Conservation (phyloP, 192 early-diverging fungal genomes). For the Chytriomyces sp. region DNA sequence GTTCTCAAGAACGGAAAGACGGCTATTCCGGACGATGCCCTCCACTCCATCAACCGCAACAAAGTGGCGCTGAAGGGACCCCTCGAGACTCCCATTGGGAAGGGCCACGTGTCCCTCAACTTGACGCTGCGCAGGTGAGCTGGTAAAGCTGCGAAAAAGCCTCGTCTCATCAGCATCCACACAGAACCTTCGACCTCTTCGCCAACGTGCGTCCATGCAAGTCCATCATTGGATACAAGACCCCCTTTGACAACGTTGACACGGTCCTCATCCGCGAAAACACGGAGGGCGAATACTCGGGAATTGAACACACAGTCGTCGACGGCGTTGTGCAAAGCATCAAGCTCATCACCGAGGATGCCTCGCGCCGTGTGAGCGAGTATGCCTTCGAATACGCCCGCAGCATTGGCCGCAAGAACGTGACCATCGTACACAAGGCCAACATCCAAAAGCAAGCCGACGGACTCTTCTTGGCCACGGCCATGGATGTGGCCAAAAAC, state of each 20-base stretch:
- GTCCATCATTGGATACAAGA: constrained; percentile 93
- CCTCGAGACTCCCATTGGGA: constrained; percentile 96
- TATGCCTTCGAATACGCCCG: constrained; percentile 96
- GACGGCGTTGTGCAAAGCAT: constrained; percentile 98
- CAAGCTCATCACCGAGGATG: constrained; percentile 97
- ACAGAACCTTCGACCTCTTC: constrained; percentile 96
- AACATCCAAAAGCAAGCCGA: constrained; percentile 85
- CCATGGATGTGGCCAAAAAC: constrained; percentile 86
- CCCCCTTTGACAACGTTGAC: constrained; percentile 94
- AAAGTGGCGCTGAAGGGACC: constrained; percentile 98
- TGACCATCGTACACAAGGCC: constrained; percentile 99
- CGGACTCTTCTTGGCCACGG: constrained; percentile 93
- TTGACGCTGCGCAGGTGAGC: constrained; percentile 55
- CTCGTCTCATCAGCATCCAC: constrained; percentile 41
- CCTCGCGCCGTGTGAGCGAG: constrained; percentile 85
- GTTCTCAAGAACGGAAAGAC: constrained; percentile 90
- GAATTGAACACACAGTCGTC: constrained; percentile 94
- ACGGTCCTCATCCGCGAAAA: constrained; percentile 99
- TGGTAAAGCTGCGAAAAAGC: neutral
- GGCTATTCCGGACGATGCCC: constrained; percentile 89
- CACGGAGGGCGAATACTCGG: constrained; percentile 99
- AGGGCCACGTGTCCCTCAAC: constrained; percentile 96
- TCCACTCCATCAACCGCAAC: constrained; percentile 89
- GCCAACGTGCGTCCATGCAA: constrained; percentile 99
- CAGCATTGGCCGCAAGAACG: constrained; percentile 84